phyloP scores from a whole-genome alignment of 1,284 basidiomycete species.

The Hypsizygus ulmarius region DNA sequence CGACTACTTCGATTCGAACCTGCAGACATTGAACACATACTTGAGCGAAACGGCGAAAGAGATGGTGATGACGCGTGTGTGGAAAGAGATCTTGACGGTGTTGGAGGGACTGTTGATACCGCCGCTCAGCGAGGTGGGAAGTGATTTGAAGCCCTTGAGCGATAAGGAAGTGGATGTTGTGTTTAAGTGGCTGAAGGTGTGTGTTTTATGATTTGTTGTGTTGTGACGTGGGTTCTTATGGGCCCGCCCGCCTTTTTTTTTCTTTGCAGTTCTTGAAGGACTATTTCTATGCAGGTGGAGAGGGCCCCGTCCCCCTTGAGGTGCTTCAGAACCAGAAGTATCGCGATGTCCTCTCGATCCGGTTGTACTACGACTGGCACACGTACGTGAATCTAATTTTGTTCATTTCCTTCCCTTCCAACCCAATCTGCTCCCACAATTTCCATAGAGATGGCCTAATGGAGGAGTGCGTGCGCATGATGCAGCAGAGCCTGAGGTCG shows the following conservation, averaged over 20 bases:
- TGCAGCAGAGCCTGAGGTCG: constrained; percentile 77
- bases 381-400: constrained; percentile 51
- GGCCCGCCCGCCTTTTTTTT: constrained; percentile 11
- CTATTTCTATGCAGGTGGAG: constrained; percentile 94
- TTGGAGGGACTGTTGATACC: constrained; percentile 92
- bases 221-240: constrained; percentile 9
- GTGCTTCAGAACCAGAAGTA: constrained; percentile 96
- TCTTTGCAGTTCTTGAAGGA: constrained; percentile 78
- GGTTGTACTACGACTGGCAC: constrained; percentile 92
- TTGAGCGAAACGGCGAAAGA: constrained; percentile 85
- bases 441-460: constrained; percentile 76
- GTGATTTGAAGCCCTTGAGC: constrained; percentile 86
- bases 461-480: constrained; percentile 95
- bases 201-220: constrained; percentile 13
- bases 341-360: constrained; percentile 86
- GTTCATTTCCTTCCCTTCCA: neutral
- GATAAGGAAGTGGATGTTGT: constrained; percentile 98
- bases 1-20: constrained; percentile 95
- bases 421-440: constrained; percentile 6
- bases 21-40: constrained; percentile 89
- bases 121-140: constrained; percentile 84
- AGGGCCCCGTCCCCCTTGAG: constrained; percentile 86
- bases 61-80: constrained; percentile 90
- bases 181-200: constrained; percentile 94
- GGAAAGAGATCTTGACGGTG: constrained; percentile 93